Percentiles rank a stretch among this genome's conserved stretches.
phyloP scores from a whole-genome alignment of 768 basidiomycete species.

The Phylloporus arenicola region DNA sequence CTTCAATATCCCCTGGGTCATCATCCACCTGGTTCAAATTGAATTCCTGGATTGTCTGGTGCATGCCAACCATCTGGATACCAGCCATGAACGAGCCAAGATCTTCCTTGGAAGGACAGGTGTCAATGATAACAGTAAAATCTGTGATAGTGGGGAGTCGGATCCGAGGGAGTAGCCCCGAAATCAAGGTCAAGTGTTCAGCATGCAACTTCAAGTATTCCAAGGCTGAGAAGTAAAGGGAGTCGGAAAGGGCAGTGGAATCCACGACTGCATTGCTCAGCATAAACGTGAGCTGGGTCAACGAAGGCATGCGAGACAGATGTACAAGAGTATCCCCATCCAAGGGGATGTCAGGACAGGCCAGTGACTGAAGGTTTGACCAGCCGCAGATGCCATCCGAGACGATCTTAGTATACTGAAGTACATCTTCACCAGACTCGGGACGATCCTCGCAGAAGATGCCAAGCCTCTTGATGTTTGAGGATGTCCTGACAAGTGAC shows the following conservation, averaged over 20 bases:
- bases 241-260: neutral
- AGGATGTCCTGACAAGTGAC: neutral
- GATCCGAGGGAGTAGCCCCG: neutral
- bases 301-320: neutral
- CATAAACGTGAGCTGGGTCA: neutral
- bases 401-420: neutral
- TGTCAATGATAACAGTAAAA: neutral
- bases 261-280: neutral
- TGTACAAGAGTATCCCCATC: neutral
- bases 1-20: no score
- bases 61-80: neutral
- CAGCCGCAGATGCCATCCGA: constrained; percentile 1
- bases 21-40: neutral
- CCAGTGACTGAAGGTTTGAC: neutral
- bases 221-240: constrained; percentile 1
- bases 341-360: constrained; percentile 1
- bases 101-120: neutral
- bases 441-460: neutral
- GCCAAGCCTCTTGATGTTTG: neutral
- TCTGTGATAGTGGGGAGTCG: neutral
- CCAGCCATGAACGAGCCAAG: neutral
- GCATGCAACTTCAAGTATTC: neutral
- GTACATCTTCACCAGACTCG: neutral
- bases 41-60: neutral
- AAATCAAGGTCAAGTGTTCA: neutral